Evolutionary conservation across 108 stramenopile species (phyloP).

Genomic region (Cyclotella kingstonii): DNA sequence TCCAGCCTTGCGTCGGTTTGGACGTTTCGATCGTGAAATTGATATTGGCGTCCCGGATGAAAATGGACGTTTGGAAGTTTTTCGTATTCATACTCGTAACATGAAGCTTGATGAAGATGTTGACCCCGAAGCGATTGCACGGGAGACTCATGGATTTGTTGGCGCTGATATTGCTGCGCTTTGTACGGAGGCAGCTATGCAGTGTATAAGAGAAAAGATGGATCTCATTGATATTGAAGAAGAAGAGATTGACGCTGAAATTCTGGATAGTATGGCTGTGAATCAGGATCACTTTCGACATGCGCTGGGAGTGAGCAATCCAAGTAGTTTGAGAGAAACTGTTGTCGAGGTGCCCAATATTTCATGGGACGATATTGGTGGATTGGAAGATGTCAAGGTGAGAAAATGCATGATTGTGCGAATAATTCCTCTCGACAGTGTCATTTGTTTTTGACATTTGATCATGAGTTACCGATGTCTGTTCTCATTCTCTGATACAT

Average conservation of each 20-base stretch:
- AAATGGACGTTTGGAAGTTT: constrained; percentile 98
- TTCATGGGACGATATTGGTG: constrained; percentile 99
- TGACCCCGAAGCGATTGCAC: constrained; percentile 95
- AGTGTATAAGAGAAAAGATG: constrained; percentile 99
- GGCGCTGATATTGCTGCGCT: constrained; percentile 99
- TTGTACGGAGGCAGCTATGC: constrained; percentile 99
- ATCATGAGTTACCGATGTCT: neutral
- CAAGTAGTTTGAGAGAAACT: constrained; percentile 96
- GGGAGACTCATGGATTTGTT: constrained; percentile 98
- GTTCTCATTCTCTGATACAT: neutral
- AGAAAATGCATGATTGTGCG: constrained; percentile 9
- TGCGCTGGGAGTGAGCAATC: constrained; percentile 95
- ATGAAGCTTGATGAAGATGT: constrained; percentile 99
- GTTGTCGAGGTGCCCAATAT: constrained; percentile 99
- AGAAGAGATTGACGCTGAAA: constrained; percentile 99
- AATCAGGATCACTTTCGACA: constrained; percentile 98
- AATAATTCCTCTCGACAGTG: neutral
- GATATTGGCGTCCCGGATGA: constrained; percentile 99
- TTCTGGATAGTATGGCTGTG: constrained; percentile 98
- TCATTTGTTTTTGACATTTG: neutral
- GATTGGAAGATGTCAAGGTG: constrained; percentile 96
- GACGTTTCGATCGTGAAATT: constrained; percentile 99
- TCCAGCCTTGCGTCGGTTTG: constrained; percentile 97
- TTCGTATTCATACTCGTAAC: constrained; percentile 99
- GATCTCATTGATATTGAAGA: constrained; percentile 99